Base-by-base conservation (phyloP, 1,284 basidiomycete species). In the Sporisorium sorghi region DNA sequence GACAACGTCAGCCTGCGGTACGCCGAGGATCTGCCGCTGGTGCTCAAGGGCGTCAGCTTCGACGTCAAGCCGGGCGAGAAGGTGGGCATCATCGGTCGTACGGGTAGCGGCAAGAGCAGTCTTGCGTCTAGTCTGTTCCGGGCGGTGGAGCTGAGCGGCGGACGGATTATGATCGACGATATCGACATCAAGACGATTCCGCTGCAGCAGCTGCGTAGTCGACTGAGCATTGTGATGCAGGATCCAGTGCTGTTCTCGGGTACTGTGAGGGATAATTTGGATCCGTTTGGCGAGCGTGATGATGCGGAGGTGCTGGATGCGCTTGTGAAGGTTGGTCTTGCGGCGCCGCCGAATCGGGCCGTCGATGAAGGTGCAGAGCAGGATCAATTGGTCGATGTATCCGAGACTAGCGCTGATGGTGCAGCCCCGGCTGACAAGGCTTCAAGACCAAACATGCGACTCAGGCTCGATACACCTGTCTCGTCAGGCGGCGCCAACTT, bases 171-270 rank as follows among this genome's bases (percentile, higher is more conserved):
- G 28, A 73, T 84, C 21, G 80, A 82, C 44, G 81, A 75, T 11
- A 65, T 83, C 26, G 77, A 83, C 55, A 77, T 82, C 46, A 52
- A 75, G 71, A 23, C 66, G 67, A 23, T 66, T 10, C 53, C 52
- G 9, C 44, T 70, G 28, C 72, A 79, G 47, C 75, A 79, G 30
- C 54, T 80, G 67, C 84, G 86, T 15, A 84, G 83, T 2, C 73
- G 84, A 6, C 84, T 87, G 49, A 86, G 86, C 2, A 86, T 86
- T 53, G 86, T 87, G 26, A 86, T 86, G 2, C 87, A 87, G 77
- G 86, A 94, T 69, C 91, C 92, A 2, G 90, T 93, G 0, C 86
- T 96, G 3, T 96, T 97, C 86, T 92, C 91, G 0, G 93, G 94
- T 0, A 94, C 92, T 0, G 86, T 96, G 24, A 87, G 92, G 19